phyloP scores from a whole-genome alignment of 225 moss, liverwort and hornwort species.

The Takakia lepidozioides region DNA sequence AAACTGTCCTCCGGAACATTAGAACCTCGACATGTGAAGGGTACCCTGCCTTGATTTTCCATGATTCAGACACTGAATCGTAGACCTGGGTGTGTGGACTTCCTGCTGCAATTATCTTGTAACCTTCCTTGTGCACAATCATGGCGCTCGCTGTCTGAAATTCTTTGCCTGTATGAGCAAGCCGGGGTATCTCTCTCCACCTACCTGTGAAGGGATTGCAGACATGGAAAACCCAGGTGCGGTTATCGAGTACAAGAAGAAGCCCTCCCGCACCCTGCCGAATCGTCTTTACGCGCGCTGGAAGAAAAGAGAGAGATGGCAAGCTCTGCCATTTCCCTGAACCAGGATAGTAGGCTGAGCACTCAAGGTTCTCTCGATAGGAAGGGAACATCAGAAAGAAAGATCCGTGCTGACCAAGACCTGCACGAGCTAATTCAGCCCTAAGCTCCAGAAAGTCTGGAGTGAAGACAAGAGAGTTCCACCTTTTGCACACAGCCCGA shows the following conservation, averaged over 20 bases:
- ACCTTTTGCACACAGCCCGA: background rate
- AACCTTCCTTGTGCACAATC: background rate
- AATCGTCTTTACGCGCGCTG: background rate
- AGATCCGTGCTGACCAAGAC: conserved; percentile 1
- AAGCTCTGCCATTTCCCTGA: background rate
- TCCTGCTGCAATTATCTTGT: background rate
- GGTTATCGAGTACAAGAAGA: background rate
- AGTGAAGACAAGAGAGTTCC: background rate
- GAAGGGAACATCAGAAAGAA: conserved; percentile 7
- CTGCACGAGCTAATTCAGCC: background rate
- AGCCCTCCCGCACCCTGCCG: conserved; percentile 1
- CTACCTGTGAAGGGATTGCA: background rate
- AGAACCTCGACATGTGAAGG: background rate
- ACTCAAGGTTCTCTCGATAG: conserved; percentile 2
- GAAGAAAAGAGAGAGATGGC: background rate
- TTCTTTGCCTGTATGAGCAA: background rate
- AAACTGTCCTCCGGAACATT: conserved; percentile 4
- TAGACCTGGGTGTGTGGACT: background rate
- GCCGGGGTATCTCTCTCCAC: background rate
- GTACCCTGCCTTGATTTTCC: background rate
- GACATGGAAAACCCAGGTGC: background rate
- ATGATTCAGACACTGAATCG: background rate
- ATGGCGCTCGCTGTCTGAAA: background rate
- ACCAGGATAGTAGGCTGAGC: background rate
- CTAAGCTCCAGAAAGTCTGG: background rate